Conservation (phyloP, 163 green algal genomes). For the Scenedesmus sp. region DNA sequence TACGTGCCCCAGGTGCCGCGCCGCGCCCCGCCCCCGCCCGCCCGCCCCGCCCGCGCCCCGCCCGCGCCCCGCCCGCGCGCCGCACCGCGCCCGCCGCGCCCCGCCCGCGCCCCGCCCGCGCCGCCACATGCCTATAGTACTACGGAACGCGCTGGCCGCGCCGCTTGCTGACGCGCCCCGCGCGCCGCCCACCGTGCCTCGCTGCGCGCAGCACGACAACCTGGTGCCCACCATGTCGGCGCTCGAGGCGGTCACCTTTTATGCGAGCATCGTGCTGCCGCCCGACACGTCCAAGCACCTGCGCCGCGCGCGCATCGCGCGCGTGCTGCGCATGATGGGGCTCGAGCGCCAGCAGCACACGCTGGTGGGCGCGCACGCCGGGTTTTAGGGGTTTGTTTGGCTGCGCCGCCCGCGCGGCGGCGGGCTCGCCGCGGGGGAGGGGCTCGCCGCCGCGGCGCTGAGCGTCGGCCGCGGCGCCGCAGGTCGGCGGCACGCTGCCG, state of each 20-base stretch:
- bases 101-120: neutral
- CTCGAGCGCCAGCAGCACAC: constrained; percentile 36
- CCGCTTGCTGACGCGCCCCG: neutral
- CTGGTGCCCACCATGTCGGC: constrained; percentile 59
- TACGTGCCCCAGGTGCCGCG: constrained; percentile 54
- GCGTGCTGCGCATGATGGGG: constrained; percentile 46
- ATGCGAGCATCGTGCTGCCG: constrained; percentile 50
- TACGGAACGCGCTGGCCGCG: too few species aligned
- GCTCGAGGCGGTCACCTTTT: constrained; percentile 54
- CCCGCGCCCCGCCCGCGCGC: neutral
- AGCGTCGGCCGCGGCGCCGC: too few species aligned
- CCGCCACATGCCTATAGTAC: neutral
- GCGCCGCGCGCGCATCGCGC: constrained; percentile 15
- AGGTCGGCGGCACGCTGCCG: constrained; percentile 55
- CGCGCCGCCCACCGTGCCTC: too few species aligned
- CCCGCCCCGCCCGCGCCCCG: neutral
- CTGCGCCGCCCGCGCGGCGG: too few species aligned
- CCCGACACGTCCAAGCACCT: constrained; percentile 3
- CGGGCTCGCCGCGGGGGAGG: too few species aligned
- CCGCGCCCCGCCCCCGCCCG: too few species aligned
- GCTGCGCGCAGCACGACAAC: constrained; percentile 52
- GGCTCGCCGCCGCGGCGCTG: too few species aligned
- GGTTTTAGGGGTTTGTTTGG: too few species aligned
- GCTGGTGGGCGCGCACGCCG: neutral
- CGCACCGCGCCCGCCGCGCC: neutral